phyloP scores from a whole-genome alignment of 768 basidiomycete genomes.

The Boletus tylopilopsis region DNA sequence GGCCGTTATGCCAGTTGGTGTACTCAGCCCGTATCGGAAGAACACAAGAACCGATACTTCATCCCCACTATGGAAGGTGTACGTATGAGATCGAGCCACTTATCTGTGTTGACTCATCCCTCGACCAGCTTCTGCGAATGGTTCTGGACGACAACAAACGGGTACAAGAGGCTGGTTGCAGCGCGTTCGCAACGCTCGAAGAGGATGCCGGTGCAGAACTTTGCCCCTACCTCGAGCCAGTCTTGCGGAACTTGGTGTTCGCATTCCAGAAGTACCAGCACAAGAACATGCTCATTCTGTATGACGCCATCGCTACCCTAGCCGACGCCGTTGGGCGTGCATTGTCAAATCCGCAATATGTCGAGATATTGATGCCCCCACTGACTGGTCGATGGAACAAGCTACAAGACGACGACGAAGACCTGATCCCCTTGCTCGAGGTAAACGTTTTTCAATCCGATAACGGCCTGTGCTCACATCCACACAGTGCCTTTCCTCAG shows the following conservation, averaged over 20 bases:
- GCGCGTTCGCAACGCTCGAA: conserved; percentile 96
- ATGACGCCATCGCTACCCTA: conserved; percentile 97
- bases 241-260: conserved; percentile 89
- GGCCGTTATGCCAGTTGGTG: conserved; percentile 98
- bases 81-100: conserved; percentile 29
- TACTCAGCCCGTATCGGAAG: conserved; percentile 77
- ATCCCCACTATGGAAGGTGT: conserved; percentile 99
- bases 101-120: neutral
- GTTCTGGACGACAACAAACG: conserved; percentile 98
- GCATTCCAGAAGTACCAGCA: conserved; percentile 99
- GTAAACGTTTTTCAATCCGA: conserved; percentile 41
- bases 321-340: conserved; percentile 94
- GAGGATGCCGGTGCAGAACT: conserved; percentile 93
- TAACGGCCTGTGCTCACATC: neutral
- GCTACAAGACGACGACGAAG: conserved; percentile 86
- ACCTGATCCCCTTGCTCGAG: conserved; percentile 93
- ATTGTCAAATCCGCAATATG: conserved; percentile 78
- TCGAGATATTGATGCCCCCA: conserved; percentile 96
- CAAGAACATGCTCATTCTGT: conserved; percentile 97
- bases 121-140: conserved; percentile 86
- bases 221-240: conserved; percentile 91
- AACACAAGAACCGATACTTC: conserved; percentile 88
- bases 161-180: conserved; percentile 98
- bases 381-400: conserved; percentile 87
- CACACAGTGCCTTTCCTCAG: conserved; percentile 90